phyloP scores from a whole-genome alignment of 2,329 filamentous ascomycete species.

The Trichophyton simii region DNA sequence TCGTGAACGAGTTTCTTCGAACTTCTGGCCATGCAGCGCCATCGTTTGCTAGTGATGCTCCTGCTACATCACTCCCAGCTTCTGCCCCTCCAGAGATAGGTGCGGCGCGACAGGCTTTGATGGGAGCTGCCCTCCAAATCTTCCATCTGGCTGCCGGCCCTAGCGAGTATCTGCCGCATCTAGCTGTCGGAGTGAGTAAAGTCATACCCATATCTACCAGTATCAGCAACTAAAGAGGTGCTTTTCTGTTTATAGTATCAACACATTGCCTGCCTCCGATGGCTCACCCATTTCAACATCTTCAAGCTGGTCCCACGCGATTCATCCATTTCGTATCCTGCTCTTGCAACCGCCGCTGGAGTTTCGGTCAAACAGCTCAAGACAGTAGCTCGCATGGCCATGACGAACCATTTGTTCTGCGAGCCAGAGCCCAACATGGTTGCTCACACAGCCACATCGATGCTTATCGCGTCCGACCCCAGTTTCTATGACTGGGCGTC shows the following conservation, averaged over 20 bases:
- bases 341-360: slow-evolving; percentile 17
- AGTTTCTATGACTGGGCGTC: slow-evolving; percentile 40
- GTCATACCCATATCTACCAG: not conserved
- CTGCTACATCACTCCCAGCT: slow-evolving; percentile 10
- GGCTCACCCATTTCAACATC: slow-evolving; percentile 23
- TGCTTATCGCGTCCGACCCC: slow-evolving; percentile 26
- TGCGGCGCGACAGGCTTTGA: slow-evolving; percentile 13
- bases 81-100: slow-evolving; percentile 9
- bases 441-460: slow-evolving; percentile 45
- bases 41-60: not conserved
- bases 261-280: slow-evolving; percentile 18
- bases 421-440: slow-evolving; percentile 41
- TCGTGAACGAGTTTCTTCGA: not conserved
- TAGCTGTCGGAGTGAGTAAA: not conserved
- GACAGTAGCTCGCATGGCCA: slow-evolving; percentile 41
- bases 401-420: slow-evolving; percentile 45
- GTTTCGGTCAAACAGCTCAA: slow-evolving; percentile 19
- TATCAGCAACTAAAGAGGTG: not conserved
- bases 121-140: slow-evolving; percentile 15
- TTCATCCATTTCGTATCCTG: slow-evolving; percentile 16
- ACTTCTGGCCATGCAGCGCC: not conserved
- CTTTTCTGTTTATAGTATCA: slow-evolving; percentile 13
- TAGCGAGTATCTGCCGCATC: slow-evolving; percentile 12
- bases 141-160: slow-evolving; percentile 18
- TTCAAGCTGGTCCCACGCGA: slow-evolving; percentile 18